Conservation (phyloP, 2,329 filamentous ascomycete species). For the Curvularia sp. region DNA sequence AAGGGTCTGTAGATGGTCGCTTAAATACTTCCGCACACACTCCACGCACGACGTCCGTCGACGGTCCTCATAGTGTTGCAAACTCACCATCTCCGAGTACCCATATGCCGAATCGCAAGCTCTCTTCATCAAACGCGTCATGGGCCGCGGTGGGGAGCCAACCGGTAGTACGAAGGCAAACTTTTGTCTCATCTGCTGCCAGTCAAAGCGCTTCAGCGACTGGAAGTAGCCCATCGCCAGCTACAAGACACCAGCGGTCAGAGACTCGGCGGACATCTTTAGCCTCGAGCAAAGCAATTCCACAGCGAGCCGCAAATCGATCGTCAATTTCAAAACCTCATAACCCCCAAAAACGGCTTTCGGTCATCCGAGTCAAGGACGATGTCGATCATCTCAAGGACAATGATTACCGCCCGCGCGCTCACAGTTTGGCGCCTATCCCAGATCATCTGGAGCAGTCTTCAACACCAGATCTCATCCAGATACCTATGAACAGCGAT, state of each 20-base stretch:
- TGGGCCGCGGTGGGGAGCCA: conserved; percentile 6
- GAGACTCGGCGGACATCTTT: conserved; percentile 20
- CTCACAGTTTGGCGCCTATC: conserved; percentile 33
- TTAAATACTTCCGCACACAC: conserved; percentile 4
- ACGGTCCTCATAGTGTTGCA: conserved; percentile 10
- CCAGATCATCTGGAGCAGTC: conserved; percentile 35
- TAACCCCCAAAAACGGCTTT: conserved; percentile 25
- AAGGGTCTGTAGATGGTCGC: conserved; percentile 5
- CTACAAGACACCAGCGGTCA: conserved; percentile 25
- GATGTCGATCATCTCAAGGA: conserved; percentile 12
- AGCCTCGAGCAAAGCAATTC: conserved; percentile 9
- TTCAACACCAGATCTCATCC: conserved; percentile 27
- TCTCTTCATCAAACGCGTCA: conserved; percentile 1
- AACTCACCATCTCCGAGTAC: conserved; percentile 17
- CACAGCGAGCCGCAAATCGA: conserved; percentile 9
- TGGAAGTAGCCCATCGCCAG: conserved; percentile 28
- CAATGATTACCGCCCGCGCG: conserved; percentile 15
- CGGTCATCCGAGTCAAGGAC: conserved; percentile 22
- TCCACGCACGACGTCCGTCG: conserved; percentile 8
- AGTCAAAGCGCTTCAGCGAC: conserved; percentile 12
- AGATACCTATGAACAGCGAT: conserved; percentile 15
- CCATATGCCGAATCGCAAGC: conserved; percentile 10
- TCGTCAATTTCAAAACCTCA: conserved; percentile 19
- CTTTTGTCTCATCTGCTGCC: conserved; percentile 13
- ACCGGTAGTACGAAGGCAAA: conserved; percentile 14